Evolutionary conservation across 352 stramenopile species (phyloP).

Genomic region (Pythium graminicola): DNA sequence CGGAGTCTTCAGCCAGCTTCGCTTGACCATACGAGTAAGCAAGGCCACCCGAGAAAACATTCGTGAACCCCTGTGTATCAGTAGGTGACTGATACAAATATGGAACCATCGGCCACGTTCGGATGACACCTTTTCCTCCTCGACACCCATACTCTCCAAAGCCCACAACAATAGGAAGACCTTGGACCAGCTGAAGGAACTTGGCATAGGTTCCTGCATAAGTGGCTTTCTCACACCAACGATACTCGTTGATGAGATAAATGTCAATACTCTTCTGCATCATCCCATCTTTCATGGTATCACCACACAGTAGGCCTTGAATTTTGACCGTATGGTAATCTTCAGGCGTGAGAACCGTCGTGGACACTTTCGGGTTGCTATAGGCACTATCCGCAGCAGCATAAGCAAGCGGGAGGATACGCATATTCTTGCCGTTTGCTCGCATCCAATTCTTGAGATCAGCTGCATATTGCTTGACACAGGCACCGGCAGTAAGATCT

Average conservation of each 20-base stretch:
- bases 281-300: conserved; percentile 77
- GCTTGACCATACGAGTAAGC: conserved; percentile 86
- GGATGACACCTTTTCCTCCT: conserved; percentile 48
- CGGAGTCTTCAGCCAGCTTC: conserved; percentile 56
- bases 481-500: conserved; percentile 70
- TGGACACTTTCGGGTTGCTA: no score
- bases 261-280: conserved; percentile 83
- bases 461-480: conserved; percentile 77
- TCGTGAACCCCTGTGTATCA: conserved; percentile 61
- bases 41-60: conserved; percentile 72
- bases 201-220: conserved; percentile 69
- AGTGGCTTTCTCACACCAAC: conserved; percentile 76
- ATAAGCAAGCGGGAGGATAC: conserved; percentile 73
- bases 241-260: conserved; percentile 87
- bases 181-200: no score
- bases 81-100: conserved; percentile 71
- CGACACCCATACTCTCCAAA: conserved; percentile 84
- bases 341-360: conserved; percentile 55
- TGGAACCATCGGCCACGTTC: conserved; percentile 75
- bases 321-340: conserved; percentile 83
- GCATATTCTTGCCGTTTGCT: conserved; percentile 79
- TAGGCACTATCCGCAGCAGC: conserved; percentile 78
- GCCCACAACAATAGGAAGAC: conserved; percentile 75
- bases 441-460: conserved; percentile 87
- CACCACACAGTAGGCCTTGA: conserved; percentile 75